phyloP scores from a whole-genome alignment of 305 asterid species.

The Fraxinus sp. region DNA sequence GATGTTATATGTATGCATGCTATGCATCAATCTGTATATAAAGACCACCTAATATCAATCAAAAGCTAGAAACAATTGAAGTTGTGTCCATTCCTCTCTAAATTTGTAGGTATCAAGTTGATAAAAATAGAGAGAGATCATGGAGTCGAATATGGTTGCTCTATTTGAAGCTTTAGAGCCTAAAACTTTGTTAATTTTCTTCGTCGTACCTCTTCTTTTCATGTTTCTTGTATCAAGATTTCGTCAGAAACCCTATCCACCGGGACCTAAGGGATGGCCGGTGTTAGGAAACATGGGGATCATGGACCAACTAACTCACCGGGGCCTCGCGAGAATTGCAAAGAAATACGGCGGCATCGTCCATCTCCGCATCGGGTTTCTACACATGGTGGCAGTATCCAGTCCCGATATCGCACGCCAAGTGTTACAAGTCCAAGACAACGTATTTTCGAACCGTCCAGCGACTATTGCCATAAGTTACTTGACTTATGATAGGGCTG shows the following conservation, averaged over 20 bases:
- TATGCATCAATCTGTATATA: constrained; percentile 24
- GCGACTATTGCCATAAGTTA: constrained; percentile 73
- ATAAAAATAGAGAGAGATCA: not conserved
- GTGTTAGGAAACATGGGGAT: constrained; percentile 64
- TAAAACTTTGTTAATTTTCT: constrained; percentile 32
- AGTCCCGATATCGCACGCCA: constrained; percentile 71
- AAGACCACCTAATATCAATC: not conserved
- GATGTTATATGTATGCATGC: not conserved
- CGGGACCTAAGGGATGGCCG: constrained; percentile 84
- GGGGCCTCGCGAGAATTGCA: constrained; percentile 68
- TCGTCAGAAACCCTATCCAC: constrained; percentile 59
- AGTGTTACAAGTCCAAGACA: constrained; percentile 82
- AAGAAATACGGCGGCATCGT: constrained; percentile 64
- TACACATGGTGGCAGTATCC: constrained; percentile 54
- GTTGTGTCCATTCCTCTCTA: constrained; percentile 8
- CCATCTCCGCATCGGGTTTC: constrained; percentile 66
- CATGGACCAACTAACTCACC: constrained; percentile 62
- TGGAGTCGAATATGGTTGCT: constrained; percentile 25
- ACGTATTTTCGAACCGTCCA: constrained; percentile 77
- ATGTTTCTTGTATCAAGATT: constrained; percentile 36
- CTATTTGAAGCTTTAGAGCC: constrained; percentile 39
- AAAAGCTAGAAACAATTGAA: constrained; percentile 28
- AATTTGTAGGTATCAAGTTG: not conserved
- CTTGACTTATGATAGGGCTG: constrained; percentile 70
- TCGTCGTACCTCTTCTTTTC: constrained; percentile 38